phyloP scores from a whole-genome alignment of 805 yeast species.

The Maudiozyma saulgeensis region DNA sequence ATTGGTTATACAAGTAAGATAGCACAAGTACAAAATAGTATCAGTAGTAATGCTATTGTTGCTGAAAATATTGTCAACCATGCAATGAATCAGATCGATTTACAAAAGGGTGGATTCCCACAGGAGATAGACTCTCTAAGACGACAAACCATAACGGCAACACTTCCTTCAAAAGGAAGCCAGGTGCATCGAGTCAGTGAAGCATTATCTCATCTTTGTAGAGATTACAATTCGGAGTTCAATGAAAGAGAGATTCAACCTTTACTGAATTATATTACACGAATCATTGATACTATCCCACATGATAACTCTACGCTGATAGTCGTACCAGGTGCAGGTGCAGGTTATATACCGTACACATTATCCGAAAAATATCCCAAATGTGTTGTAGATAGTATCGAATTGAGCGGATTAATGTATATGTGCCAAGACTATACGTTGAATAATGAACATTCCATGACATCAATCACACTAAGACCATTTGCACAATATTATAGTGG shows the following conservation, averaged over 20 bases:
- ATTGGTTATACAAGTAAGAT: constrained; percentile 50
- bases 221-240: constrained; percentile 64
- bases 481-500: constrained; percentile 62
- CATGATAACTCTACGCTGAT: constrained; percentile 35
- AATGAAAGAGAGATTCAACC: constrained; percentile 40
- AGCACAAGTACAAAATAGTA: constrained; percentile 37
- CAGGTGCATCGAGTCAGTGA: constrained; percentile 43
- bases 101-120: neutral
- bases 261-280: constrained; percentile 41
- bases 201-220: constrained; percentile 59
- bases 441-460: constrained; percentile 5
- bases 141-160: too few relatives aligned
- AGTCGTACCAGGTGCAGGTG: constrained; percentile 81
- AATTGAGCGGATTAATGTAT: constrained; percentile 68
- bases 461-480: constrained; percentile 32
- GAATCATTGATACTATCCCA: constrained; percentile 32
- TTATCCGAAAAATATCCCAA: constrained; percentile 33
- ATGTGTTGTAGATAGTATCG: constrained; percentile 59
- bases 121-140: neutral
- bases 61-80: constrained; percentile 36
- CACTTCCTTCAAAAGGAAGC: neutral
- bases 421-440: constrained; percentile 51
- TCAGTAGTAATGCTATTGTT: constrained; percentile 39
- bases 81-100: constrained; percentile 19
- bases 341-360: constrained; percentile 69